Percentiles rank a stretch among this genome's conserved stretches.
Evolutionary conservation across 2,329 filamentous ascomycete genomes (phyloP).

Genomic region (Dryadomyces sulphureus): DNA sequence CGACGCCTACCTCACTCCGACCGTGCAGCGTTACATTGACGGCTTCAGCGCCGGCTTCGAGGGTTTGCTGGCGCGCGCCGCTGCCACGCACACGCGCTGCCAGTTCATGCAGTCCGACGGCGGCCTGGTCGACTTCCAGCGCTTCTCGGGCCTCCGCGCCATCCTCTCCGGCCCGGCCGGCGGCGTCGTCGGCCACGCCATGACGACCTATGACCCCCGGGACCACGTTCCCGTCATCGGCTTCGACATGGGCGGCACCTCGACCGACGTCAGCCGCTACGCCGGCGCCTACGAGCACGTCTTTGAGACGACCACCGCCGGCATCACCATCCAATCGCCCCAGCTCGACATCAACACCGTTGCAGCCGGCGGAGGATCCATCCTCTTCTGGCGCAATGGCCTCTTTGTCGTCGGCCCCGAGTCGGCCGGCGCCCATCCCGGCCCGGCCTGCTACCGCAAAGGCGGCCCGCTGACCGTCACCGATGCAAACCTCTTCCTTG

Average conservation of each 20-base stretch:
- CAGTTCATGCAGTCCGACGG: slow-evolving; percentile 84
- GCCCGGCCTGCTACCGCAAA: slow-evolving; percentile 53
- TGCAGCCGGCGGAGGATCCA: slow-evolving; percentile 58
- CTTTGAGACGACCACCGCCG: slow-evolving; percentile 60
- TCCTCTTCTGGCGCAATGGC: slow-evolving; percentile 53
- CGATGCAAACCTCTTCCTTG: slow-evolving; percentile 51
- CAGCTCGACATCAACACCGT: slow-evolving; percentile 45
- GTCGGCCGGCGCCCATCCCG: slow-evolving; percentile 49
- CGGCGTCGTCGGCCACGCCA: slow-evolving; percentile 81
- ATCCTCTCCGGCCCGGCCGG: slow-evolving; percentile 87
- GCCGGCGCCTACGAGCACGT: slow-evolving; percentile 84
- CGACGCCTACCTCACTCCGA: slow-evolving; percentile 67
- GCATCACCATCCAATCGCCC: slow-evolving; percentile 1
- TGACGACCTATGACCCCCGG: slow-evolving; percentile 74
- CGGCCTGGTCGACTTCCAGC: slow-evolving; percentile 56
- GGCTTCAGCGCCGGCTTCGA: slow-evolving; percentile 67
- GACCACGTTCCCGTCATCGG: slow-evolving; percentile 81
- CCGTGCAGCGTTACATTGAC: slow-evolving; percentile 57
- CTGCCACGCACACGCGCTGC: slow-evolving; percentile 57
- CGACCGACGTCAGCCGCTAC: slow-evolving; percentile 80
- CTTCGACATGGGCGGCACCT: slow-evolving; percentile 92
- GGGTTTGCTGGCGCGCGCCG: not conserved
- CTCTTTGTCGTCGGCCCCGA: slow-evolving; percentile 55
- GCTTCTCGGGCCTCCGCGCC: slow-evolving; percentile 71
- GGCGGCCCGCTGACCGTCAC: slow-evolving; percentile 51